phyloP scores from a whole-genome alignment of 2,329 filamentous ascomycete species.

The Metarhizium humberi region DNA sequence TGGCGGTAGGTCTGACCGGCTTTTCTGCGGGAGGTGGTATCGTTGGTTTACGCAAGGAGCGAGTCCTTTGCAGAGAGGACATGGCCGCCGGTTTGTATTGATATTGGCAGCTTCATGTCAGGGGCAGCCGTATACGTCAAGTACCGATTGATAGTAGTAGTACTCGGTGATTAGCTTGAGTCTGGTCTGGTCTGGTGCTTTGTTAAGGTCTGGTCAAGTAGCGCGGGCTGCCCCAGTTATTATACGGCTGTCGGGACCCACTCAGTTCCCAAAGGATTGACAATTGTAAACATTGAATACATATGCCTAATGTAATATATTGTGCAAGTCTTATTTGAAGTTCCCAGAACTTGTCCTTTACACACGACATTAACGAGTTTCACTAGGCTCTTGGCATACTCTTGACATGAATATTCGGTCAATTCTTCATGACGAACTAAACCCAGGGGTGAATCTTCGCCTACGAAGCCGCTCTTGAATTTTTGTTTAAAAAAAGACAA shows the following conservation, averaged over 20 bases:
- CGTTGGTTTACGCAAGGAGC: slow-evolving; percentile 31
- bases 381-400: not conserved
- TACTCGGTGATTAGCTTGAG: no score
- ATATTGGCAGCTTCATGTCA: not conserved
- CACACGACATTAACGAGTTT: no score
- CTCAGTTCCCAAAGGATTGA: no score
- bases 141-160: not conserved
- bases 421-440: not conserved
- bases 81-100: slow-evolving; percentile 1
- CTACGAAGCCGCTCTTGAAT: not conserved
- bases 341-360: no score
- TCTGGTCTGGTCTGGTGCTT: not conserved
- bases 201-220: not conserved
- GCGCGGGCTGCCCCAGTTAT: no score
- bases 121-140: not conserved
- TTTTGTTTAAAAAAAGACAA: not conserved
- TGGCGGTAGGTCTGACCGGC: not conserved
- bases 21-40: slow-evolving; percentile 6
- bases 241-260: no score
- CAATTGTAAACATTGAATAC: no score
- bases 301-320: no score
- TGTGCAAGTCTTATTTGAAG: no score
- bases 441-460: not conserved
- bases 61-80: slow-evolving; percentile 7
- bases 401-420: not conserved